phyloP scores from a whole-genome alignment of 139 green algal species.

The Asterochloris erici region DNA sequence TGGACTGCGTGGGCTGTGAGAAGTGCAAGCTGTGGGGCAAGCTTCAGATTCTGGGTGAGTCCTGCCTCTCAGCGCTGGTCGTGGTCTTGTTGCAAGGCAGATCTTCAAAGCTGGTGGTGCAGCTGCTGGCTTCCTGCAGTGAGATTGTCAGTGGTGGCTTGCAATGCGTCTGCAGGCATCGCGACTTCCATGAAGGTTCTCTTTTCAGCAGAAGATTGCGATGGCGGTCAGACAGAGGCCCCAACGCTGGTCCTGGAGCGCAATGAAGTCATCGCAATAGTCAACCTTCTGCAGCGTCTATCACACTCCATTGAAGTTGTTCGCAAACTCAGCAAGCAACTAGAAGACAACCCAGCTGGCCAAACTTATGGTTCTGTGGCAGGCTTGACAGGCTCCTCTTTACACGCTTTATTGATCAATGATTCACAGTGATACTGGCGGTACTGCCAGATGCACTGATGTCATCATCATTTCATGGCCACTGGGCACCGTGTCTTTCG shows the following conservation, averaged over 20 bases:
- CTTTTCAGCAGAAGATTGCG: slow-evolving; percentile 73
- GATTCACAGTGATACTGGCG: background rate
- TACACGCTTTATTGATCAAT: background rate
- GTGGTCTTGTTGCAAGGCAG: background rate
- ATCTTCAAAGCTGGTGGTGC: background rate
- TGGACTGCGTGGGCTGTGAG: slow-evolving; percentile 99
- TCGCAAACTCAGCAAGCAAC: slow-evolving; percentile 30
- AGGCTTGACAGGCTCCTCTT: background rate
- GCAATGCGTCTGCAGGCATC: slow-evolving; percentile 52
- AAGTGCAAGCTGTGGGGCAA: slow-evolving; percentile 99
- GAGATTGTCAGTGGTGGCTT: background rate
- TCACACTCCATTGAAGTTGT: slow-evolving; percentile 64
- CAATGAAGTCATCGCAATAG: slow-evolving; percentile 92
- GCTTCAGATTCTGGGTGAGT: slow-evolving; percentile 88
- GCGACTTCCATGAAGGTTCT: slow-evolving; percentile 94
- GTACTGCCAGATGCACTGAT: background rate
- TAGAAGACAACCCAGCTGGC: slow-evolving; percentile 11
- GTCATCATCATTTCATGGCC: background rate
- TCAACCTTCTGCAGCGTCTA: slow-evolving; percentile 88
- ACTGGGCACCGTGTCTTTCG: background rate
- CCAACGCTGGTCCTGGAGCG: slow-evolving; percentile 68
- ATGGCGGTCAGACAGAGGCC: background rate
- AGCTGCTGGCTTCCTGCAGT: background rate
- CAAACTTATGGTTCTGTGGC: background rate
- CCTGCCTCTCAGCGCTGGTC: background rate